phyloP scores from a whole-genome alignment of 805 yeast species.

The Yamadazyma nakazawae region DNA sequence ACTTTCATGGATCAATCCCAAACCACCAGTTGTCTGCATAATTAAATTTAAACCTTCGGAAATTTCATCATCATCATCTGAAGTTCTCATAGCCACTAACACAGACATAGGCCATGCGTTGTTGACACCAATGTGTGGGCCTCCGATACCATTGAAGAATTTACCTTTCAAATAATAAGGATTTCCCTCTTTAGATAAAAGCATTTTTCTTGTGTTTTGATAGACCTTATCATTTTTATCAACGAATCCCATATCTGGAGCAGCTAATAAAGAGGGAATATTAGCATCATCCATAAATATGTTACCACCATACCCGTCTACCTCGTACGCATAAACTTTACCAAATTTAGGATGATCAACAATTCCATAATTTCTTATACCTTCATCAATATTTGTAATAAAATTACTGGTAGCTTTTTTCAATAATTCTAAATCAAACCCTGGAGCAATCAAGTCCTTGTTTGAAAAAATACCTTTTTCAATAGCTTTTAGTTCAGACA shows the following conservation, averaged over 20 bases:
- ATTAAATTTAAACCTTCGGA: constrained; percentile 44
- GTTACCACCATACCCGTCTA: constrained; percentile 79
- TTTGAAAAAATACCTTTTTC: constrained; percentile 6
- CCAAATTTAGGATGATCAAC: constrained; percentile 70
- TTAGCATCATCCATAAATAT: constrained; percentile 89
- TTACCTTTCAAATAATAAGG: constrained; percentile 71
- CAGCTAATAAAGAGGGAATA: constrained; percentile 73
- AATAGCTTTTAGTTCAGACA: constrained; percentile 54
- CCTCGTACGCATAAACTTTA: constrained; percentile 79
- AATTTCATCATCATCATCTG: constrained; percentile 70
- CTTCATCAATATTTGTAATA: constrained; percentile 45
- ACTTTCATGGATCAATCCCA: constrained; percentile 85
- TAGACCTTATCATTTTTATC: constrained; percentile 53
- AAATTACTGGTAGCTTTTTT: constrained; percentile 27
- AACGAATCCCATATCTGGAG: constrained; percentile 75
- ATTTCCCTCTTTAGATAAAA: constrained; percentile 64
- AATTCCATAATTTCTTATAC: constrained; percentile 62
- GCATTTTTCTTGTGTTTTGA: constrained; percentile 76
- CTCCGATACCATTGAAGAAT: constrained; percentile 76
- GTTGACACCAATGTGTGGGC: constrained; percentile 81
- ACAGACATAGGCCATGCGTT: constrained; percentile 92
- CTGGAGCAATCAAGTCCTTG: constrained; percentile 17
- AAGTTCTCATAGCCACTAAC: constrained; percentile 70
- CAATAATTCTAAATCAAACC: constrained; percentile 10
- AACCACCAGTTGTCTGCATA: constrained; percentile 60